Conservation (phyloP, 176 grass and related monocot genomes). For the Dactylis glomerata region DNA sequence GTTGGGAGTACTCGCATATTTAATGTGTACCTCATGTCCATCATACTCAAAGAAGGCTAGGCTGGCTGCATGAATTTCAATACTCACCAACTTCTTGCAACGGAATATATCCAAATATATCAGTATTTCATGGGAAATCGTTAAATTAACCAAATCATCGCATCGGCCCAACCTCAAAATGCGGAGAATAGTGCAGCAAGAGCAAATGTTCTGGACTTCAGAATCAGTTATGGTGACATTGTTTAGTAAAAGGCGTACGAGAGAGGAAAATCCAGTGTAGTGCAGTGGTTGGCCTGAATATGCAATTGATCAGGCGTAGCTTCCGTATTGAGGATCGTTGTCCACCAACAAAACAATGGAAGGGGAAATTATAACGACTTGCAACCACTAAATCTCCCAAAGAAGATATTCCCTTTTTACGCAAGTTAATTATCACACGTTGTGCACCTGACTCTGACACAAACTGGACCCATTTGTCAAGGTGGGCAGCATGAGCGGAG, state of each 20-base stretch:
- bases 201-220: slow-evolving; percentile 7
- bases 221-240: background rate
- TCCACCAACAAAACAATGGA: background rate
- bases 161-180: background rate
- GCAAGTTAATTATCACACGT: background rate
- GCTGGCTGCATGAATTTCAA: slow-evolving; percentile 4
- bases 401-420: background rate
- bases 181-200: slow-evolving; percentile 7
- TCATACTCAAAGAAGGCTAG: slow-evolving; percentile 10
- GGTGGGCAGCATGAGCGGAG: slow-evolving; percentile 2
- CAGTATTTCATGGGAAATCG: background rate
- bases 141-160: background rate
- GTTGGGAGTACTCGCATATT: background rate
- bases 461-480: slow-evolving; percentile 24
- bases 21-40: background rate
- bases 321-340: background rate
- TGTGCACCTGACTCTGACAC: background rate
- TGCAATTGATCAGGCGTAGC: background rate
- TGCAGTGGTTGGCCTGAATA: background rate
- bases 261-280: background rate
- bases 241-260: background rate
- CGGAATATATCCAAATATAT: slow-evolving; percentile 1
- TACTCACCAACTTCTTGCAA: slow-evolving; percentile 5
- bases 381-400: background rate
- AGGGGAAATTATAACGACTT: slow-evolving; percentile 7